These are phyloP conservation scores for Aspergillus calidoustus DNA, from an alignment of 2,329 filamentous ascomycete genomes.

Conservation along the genomic window DNA sequence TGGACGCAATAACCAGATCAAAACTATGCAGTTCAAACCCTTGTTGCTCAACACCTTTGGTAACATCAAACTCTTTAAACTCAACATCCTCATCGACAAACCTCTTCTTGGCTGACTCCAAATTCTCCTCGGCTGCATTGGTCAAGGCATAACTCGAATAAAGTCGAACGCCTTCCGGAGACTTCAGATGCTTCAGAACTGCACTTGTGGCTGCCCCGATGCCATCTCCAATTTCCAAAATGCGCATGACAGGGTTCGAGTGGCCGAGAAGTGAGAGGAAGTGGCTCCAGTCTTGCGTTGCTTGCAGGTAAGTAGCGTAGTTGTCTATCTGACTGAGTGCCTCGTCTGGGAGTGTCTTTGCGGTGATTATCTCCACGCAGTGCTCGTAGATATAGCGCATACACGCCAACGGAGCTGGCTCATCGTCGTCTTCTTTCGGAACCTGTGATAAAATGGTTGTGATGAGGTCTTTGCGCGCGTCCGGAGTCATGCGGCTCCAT, in stretches of 20 bases:
- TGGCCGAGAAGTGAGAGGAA: conserved; percentile 23
- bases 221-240: conserved; percentile 36
- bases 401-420: neutral
- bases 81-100: neutral
- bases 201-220: conserved; percentile 23
- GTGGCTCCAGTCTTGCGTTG: neutral
- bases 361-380: neutral
- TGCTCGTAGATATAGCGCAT: neutral
- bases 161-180: neutral
- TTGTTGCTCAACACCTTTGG: conserved; percentile 33
- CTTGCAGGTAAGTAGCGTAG: neutral
- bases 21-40: conserved; percentile 34
- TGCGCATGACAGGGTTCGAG: conserved; percentile 28
- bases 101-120: neutral
- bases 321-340: neutral
- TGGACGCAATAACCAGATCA: conserved; percentile 41
- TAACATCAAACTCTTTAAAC: conserved; percentile 32
- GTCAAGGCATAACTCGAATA: neutral
- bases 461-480: neutral
- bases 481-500: neutral
- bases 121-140: neutral
- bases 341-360: neutral
- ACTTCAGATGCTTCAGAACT: neutral
- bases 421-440: neutral
- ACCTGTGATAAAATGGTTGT: neutral